A percentile compares a stretch with the other conserved stretches of the same genome.
phyloP scores from a whole-genome alignment of 2,329 filamentous ascomycete genomes.

The Monilinia aucupariae region DNA sequence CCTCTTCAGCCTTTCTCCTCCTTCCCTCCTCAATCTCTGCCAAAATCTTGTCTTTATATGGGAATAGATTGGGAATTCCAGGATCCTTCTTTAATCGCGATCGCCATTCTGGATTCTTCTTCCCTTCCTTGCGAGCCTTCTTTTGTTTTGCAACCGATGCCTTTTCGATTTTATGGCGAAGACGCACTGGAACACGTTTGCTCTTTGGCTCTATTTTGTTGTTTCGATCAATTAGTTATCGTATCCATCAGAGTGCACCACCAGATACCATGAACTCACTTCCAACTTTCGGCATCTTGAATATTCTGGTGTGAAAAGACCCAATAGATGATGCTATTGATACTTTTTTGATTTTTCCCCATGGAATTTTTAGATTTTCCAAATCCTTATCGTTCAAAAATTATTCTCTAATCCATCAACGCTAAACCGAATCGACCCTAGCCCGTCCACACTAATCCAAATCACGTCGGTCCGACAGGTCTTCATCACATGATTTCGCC shows the following conservation, averaged over 20 bases:
- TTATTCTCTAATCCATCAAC: conserved; percentile 16
- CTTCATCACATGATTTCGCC: conserved; percentile 3
- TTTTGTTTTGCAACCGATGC: conserved; percentile 82
- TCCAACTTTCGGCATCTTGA: conserved; percentile 36
- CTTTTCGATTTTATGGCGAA: conserved; percentile 96
- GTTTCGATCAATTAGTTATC: conserved; percentile 21
- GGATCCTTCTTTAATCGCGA: conserved; percentile 96
- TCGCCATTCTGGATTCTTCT: conserved; percentile 97
- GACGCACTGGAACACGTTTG: conserved; percentile 82
- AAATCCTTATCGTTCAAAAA: conserved; percentile 17
- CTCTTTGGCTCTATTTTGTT: conserved; percentile 77
- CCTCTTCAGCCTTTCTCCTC: conserved; percentile 74
- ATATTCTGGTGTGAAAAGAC: conserved; percentile 8
- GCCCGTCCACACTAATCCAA: not conserved
- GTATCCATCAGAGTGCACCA: no score
- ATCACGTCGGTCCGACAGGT: conserved; percentile 2
- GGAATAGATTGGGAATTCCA: conserved; percentile 94
- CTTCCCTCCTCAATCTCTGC: conserved; percentile 90
- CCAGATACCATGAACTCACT: conserved; percentile 26
- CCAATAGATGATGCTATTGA: conserved; percentile 11
- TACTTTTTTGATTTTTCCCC: not conserved
- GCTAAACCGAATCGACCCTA: not conserved
- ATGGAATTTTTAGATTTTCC: conserved; percentile 13
- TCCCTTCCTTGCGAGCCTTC: conserved; percentile 81
- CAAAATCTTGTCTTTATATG: conserved; percentile 93